Evolutionary conservation across 2,329 filamentous ascomycete genomes (phyloP).

Genomic region (Trichophyton benhamiae): DNA sequence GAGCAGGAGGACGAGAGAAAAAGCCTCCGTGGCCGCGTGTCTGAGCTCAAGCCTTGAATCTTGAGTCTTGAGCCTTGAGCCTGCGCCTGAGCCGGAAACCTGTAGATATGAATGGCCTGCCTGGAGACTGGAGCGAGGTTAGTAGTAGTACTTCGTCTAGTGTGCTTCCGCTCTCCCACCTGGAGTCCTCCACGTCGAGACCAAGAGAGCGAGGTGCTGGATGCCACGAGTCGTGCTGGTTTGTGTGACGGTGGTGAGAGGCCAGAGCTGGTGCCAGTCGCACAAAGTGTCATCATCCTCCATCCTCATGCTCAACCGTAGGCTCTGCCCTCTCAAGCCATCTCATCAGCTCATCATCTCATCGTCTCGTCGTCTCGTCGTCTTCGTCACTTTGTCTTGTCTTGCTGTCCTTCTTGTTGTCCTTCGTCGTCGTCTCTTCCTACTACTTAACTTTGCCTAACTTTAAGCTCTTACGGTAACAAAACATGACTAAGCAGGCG

Average conservation of each 20-base stretch:
- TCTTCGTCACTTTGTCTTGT: too few relatives aligned
- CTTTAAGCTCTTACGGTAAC: neutral
- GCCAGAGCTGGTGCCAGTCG: neutral
- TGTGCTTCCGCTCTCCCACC: neutral
- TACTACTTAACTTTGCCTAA: too few relatives aligned
- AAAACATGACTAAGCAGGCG: neutral
- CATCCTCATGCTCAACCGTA: neutral
- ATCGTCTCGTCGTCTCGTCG: too few relatives aligned
- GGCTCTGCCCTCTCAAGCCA: too few relatives aligned
- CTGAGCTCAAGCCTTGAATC: neutral
- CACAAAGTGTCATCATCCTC: neutral
- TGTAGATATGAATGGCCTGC: too few relatives aligned
- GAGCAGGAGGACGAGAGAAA: neutral
- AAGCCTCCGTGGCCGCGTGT: neutral
- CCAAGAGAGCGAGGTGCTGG: neutral
- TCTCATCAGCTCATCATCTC: too few relatives aligned
- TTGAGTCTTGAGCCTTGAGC: too few relatives aligned
- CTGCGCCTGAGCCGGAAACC: too few relatives aligned
- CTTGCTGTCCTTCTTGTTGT: neutral
- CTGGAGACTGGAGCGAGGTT: too few relatives aligned
- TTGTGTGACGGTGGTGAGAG: neutral
- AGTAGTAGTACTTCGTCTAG: neutral
- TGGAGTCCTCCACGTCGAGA: neutral
- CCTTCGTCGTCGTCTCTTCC: too few relatives aligned
- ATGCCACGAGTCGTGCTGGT: conserved; percentile 3